Base-by-base conservation (phyloP, 805 yeast genomes). In the Saturnispora hagleri region DNA sequence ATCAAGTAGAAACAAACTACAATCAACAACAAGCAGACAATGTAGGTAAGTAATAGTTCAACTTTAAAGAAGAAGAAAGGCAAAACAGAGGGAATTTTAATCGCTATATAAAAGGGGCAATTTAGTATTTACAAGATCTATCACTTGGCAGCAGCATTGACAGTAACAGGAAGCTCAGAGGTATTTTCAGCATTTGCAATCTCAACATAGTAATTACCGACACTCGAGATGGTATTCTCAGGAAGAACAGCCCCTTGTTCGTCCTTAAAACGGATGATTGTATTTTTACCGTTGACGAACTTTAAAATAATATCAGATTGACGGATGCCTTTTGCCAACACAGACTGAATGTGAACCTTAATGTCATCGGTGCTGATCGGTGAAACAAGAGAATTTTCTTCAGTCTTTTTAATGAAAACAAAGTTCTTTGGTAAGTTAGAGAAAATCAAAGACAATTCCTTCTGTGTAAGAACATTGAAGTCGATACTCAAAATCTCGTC, bases 401-500 rank as follows among this genome's bases (percentile, higher is more conserved):
- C 51, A 22, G 67, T 31, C 24, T 61, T 65, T 43, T 60, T 59
- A 17, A 58, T 54, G 43, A 65, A 55, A n/a, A 63, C 51, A 24
- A 66, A 51, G 47, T 55, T 62, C 55, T 57, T 60, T 47, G 70
- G 69, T 22, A 65, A 55, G 18, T 58, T 58, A 2, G 58, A 51
- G 24, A 62, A 51, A 18, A 63, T 56, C n/a, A 56, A 53, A 13
- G 57, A 58, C 31, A 38, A 53, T 20, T 64, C 58, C 10, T 55
- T 43, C 10, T 59, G 57, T 2, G 62, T 34, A 5, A 59, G 38
- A 15, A 57, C 56, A 18, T 62, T 56, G 38, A 62, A 49, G 49
- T 62, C 63, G 22, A 63, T 50, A 4, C 61, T 46, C 18, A 63
- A 45, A 44, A 66, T 55, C 34, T 67, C 63, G 43, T 64, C 69